phyloP scores from a whole-genome alignment of 805 yeast genomes.

The Sugiyamaella marilandica region DNA sequence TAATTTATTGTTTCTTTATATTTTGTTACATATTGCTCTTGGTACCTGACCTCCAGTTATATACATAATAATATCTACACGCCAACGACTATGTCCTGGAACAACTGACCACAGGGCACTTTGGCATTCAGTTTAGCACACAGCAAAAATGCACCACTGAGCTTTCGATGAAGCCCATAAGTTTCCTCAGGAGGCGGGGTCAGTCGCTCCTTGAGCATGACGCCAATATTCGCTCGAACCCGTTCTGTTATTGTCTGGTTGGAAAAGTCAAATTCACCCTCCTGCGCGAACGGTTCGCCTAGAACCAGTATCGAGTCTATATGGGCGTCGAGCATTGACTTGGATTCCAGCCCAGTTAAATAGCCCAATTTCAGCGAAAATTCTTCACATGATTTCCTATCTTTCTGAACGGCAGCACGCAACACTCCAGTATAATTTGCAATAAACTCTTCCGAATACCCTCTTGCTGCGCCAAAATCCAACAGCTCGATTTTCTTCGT shows the following conservation, averaged over 20 bases:
- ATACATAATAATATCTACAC: neutral
- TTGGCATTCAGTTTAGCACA: conserved; percentile 81
- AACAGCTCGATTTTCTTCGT: conserved; percentile 74
- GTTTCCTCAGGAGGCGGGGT: conserved; percentile 99
- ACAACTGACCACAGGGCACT: conserved; percentile 75
- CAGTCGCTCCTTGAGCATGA: conserved; percentile 86
- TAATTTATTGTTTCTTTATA: too few relatives aligned
- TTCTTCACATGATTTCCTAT: conserved; percentile 57
- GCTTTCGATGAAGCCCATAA: conserved; percentile 89
- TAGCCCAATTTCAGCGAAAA: conserved; percentile 76
- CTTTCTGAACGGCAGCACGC: conserved; percentile 67
- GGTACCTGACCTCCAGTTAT: too few relatives aligned
- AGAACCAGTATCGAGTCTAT: conserved; percentile 82
- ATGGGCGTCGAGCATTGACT: conserved; percentile 86
- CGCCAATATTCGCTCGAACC: conserved; percentile 77
- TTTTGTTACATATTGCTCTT: too few relatives aligned
- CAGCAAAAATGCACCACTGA: conserved; percentile 87
- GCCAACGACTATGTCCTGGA: conserved; percentile 73
- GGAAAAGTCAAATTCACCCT: conserved; percentile 60
- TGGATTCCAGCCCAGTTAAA: conserved; percentile 85
- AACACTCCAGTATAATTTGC: conserved; percentile 63
- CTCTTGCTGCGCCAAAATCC: conserved; percentile 95
- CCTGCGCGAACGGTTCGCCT: conserved; percentile 81
- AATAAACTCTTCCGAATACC: conserved; percentile 64
- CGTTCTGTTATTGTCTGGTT: conserved; percentile 91